phyloP scores from a whole-genome alignment of 2,329 filamentous ascomycete genomes.

The Aspergillus sp. region DNA sequence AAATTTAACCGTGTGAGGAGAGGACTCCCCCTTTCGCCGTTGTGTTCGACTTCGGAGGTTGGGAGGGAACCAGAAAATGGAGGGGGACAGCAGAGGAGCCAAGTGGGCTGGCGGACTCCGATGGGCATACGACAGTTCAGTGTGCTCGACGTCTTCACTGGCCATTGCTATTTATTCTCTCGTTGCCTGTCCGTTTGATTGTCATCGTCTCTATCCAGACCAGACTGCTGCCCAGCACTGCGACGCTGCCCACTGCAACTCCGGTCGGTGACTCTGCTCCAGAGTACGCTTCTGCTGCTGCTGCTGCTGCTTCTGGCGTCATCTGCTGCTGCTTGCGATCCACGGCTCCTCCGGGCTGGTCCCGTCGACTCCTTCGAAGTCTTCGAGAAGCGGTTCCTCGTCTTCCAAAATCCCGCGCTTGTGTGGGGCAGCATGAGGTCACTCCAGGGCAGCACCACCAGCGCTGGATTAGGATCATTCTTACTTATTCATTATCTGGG shows the following conservation, averaged over 20 bases:
- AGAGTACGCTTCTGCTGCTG: not conserved
- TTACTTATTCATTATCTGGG: too few species aligned
- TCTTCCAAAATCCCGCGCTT: not conserved
- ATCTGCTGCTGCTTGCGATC: too few species aligned
- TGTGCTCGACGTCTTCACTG: too few species aligned
- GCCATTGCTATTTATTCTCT: too few species aligned
- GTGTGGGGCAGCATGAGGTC: not conserved
- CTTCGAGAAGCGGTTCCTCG: not conserved
- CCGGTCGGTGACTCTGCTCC: too few species aligned
- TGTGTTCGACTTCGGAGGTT: conserved; percentile 8
- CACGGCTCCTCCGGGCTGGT: too few species aligned
- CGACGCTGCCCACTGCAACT: not conserved
- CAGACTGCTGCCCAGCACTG: not conserved
- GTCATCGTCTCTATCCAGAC: too few species aligned
- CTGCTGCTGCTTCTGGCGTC: too few species aligned
- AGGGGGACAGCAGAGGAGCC: conserved; percentile 5
- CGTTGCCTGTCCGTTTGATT: too few species aligned
- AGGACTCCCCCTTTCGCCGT: conserved; percentile 3
- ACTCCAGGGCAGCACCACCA: conserved; percentile 1
- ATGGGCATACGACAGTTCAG: conserved; percentile 2
- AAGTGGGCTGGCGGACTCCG: conserved; percentile 17
- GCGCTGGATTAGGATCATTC: not conserved
- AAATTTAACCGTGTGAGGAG: not conserved
- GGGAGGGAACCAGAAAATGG: conserved; percentile 16
- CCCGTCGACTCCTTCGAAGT: not conserved